phyloP scores from a whole-genome alignment of 768 basidiomycete species.

The Boletellus ananas region DNA sequence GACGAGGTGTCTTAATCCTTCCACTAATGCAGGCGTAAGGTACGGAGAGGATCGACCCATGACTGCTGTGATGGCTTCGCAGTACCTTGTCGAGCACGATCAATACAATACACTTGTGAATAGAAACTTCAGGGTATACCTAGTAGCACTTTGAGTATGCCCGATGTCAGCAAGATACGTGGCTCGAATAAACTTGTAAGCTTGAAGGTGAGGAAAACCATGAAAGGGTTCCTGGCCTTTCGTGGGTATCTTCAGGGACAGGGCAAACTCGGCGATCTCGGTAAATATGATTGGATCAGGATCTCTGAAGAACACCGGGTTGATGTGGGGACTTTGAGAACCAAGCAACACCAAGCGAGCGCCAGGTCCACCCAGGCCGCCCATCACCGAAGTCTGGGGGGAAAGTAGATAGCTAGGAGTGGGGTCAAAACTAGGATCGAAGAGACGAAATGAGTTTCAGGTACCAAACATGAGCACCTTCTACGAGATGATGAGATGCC shows the following conservation, averaged over 20 bases:
- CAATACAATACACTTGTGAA: neutral
- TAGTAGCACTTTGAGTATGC: constrained; percentile 68
- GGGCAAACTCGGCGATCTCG: constrained; percentile 88
- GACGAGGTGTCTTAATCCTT: constrained; percentile 72
- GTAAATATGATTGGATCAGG: constrained; percentile 78
- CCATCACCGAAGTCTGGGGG: constrained; percentile 71
- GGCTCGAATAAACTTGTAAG: constrained; percentile 82
- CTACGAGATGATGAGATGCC: constrained; percentile 62
- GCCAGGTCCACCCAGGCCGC: constrained; percentile 63
- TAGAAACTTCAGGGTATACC: constrained; percentile 40
- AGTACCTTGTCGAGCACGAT: constrained; percentile 68
- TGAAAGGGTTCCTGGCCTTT: constrained; percentile 87
- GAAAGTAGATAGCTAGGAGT: constrained; percentile 75
- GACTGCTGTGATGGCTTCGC: constrained; percentile 78
- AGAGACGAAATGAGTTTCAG: constrained; percentile 5
- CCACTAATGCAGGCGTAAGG: constrained; percentile 60
- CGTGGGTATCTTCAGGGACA: constrained; percentile 62
- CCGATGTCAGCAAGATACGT: constrained; percentile 76
- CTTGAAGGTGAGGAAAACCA: constrained; percentile 83
- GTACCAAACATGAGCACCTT: constrained; percentile 92
- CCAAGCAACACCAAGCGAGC: constrained; percentile 73
- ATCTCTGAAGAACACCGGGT: constrained; percentile 56
- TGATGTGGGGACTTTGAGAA: constrained; percentile 51
- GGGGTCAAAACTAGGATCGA: constrained; percentile 2
- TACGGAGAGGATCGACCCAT: constrained; percentile 62